Conservation (phyloP, 257 asterid species). For the Ilex asprella region DNA sequence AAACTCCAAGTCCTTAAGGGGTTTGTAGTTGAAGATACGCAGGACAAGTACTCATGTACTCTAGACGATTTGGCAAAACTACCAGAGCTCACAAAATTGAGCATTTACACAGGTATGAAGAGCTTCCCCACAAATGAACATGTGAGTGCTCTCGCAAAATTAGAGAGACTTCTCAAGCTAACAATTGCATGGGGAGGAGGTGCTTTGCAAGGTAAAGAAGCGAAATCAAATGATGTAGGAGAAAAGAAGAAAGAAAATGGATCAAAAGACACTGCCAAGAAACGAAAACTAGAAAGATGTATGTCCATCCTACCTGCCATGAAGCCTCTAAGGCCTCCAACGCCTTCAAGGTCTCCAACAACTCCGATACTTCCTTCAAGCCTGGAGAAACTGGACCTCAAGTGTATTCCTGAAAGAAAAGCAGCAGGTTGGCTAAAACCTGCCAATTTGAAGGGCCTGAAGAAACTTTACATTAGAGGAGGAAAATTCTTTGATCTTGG, state of each 20-base stretch:
- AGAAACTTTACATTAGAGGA: slow-evolving; percentile 45
- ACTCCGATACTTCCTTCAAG: neutral
- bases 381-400: slow-evolving; percentile 42
- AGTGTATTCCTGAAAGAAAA: slow-evolving; percentile 23
- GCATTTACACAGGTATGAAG: slow-evolving; percentile 26
- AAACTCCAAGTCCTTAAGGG: slow-evolving; percentile 40
- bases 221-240: too few species aligned
- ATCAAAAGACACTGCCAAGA: too few species aligned
- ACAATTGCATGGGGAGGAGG: slow-evolving; percentile 44
- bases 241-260: neutral
- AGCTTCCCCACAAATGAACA: slow-evolving; percentile 17
- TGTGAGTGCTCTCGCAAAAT: slow-evolving; percentile 5
- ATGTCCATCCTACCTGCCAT: too few species aligned
- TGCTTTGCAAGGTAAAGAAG: neutral
- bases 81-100: slow-evolving; percentile 18
- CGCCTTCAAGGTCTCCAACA: too few species aligned
- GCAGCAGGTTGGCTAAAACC: slow-evolving; percentile 33
- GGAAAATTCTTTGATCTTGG: slow-evolving; percentile 39
- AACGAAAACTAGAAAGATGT: too few species aligned
- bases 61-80: slow-evolving; percentile 25
- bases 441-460: slow-evolving; percentile 13
- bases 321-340: too few species aligned
- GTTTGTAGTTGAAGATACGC: slow-evolving; percentile 18
- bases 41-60: slow-evolving; percentile 10
- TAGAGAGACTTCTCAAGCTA: slow-evolving; percentile 24